Evolutionary conservation across 2,329 filamentous ascomycete genomes (phyloP).

Genomic region (Nothopassalora personata): DNA sequence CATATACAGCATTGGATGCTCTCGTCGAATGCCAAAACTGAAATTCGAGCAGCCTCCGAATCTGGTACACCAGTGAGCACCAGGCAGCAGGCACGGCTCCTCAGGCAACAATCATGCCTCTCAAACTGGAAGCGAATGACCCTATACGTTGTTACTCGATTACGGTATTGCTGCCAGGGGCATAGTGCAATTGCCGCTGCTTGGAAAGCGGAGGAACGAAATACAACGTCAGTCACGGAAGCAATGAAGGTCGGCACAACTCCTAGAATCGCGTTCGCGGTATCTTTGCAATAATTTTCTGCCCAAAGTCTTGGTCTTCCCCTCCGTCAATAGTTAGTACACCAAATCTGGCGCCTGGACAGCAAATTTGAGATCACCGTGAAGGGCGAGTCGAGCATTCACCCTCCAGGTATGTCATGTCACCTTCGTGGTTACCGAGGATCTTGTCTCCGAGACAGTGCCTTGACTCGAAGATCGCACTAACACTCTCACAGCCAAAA

Average conservation of each 20-base stretch:
- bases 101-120: neutral
- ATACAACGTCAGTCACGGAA: neutral
- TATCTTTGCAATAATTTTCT: no score
- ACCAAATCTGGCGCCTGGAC: neutral
- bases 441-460: neutral
- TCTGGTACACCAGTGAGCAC: neutral
- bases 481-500: neutral
- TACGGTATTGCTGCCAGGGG: no score
- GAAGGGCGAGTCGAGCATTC: neutral
- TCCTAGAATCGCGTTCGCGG: neutral
- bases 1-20: no score
- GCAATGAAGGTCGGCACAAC: neutral
- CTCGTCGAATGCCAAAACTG: no score
- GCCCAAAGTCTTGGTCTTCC: no score
- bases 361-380: neutral
- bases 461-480: neutral
- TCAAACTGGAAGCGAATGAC: neutral
- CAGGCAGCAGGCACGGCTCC: neutral
- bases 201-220: neutral
- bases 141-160: no score
- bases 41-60: neutral
- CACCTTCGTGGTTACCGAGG: no score
- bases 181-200: no score
- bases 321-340: no score
- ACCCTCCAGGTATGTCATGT: neutral